phyloP scores from a whole-genome alignment of 371 early-diverging fungal genomes.

The Apophysomyces variabilis region DNA sequence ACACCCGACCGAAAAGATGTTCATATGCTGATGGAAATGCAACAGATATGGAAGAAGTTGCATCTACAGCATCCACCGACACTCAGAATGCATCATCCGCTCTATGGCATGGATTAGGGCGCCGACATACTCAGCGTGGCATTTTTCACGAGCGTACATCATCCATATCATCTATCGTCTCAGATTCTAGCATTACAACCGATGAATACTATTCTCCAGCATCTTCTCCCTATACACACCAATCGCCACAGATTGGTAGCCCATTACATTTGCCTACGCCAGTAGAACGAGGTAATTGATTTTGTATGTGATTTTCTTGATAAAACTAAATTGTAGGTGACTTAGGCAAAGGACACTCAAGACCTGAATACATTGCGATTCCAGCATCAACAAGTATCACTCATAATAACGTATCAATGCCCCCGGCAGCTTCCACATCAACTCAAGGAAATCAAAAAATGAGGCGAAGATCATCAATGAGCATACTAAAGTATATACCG shows the following conservation, averaged over 20 bases:
- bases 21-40: conserved; percentile 19
- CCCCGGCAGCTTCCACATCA: background rate
- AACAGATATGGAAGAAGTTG: conserved; percentile 23
- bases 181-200: conserved; percentile 26
- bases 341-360: background rate
- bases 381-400: background rate
- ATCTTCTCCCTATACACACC: conserved; percentile 23
- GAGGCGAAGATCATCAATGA: conserved; percentile 36
- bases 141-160: conserved; percentile 25
- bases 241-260: conserved; percentile 27
- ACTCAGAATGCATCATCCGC: conserved; percentile 21
- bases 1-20: conserved; percentile 3
- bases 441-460: conserved; percentile 15
- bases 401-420: background rate
- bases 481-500: conserved; percentile 31
- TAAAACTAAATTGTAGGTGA: background rate
- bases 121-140: conserved; percentile 12
- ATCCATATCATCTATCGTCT: conserved; percentile 29
- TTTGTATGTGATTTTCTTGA: background rate
- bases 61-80: conserved; percentile 22
- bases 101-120: conserved; percentile 18
- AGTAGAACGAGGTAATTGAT: conserved; percentile 1
- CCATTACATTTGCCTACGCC: conserved; percentile 21
- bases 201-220: conserved; percentile 28
- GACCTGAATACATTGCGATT: conserved; percentile 5